Conservation (phyloP, 1,284 basidiomycete genomes). For the Paramarasmius palmivorus region DNA sequence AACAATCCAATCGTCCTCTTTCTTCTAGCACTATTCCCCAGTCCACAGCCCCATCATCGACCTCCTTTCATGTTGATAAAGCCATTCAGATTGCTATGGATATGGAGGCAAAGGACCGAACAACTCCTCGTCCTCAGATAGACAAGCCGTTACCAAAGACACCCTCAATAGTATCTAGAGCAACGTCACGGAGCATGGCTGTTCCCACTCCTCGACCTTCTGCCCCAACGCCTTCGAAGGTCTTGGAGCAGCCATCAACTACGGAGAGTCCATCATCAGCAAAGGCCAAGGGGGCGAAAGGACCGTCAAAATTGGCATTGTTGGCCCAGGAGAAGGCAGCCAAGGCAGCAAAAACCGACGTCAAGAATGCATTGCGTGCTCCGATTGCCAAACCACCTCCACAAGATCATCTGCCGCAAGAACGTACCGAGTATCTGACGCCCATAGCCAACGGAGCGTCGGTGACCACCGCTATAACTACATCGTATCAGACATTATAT, state of each 20-base stretch:
- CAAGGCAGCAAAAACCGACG: slow-evolving; percentile 60
- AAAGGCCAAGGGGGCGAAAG: slow-evolving; percentile 13
- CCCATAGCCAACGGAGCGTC: slow-evolving; percentile 75
- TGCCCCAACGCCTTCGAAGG: slow-evolving; percentile 20
- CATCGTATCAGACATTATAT: slow-evolving; percentile 67
- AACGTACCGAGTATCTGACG: slow-evolving; percentile 66
- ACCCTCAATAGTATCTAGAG: slow-evolving; percentile 15
- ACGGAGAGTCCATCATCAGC: slow-evolving; percentile 11
- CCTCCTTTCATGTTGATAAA: slow-evolving; percentile 55
- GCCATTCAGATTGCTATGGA: slow-evolving; percentile 58
- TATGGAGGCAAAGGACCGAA: slow-evolving; percentile 41
- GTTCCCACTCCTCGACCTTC: slow-evolving; percentile 11
- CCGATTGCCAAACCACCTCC: slow-evolving; percentile 20
- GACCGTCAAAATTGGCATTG: slow-evolving; percentile 35
- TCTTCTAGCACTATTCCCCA: slow-evolving; percentile 1
- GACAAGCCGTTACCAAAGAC: slow-evolving; percentile 23
- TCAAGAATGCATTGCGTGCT: slow-evolving; percentile 40
- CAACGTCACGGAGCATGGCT: not conserved
- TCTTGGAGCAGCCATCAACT: not conserved
- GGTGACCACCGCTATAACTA: slow-evolving; percentile 79
- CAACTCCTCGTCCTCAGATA: slow-evolving; percentile 7
- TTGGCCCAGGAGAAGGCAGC: slow-evolving; percentile 35
- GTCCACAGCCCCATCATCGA: slow-evolving; percentile 37
- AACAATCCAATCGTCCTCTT: slow-evolving; percentile 32
- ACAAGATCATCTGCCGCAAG: slow-evolving; percentile 34